Evolutionary conservation across 139 green algal species (phyloP).

Genomic region (Tetradesmus obliquus): DNA sequence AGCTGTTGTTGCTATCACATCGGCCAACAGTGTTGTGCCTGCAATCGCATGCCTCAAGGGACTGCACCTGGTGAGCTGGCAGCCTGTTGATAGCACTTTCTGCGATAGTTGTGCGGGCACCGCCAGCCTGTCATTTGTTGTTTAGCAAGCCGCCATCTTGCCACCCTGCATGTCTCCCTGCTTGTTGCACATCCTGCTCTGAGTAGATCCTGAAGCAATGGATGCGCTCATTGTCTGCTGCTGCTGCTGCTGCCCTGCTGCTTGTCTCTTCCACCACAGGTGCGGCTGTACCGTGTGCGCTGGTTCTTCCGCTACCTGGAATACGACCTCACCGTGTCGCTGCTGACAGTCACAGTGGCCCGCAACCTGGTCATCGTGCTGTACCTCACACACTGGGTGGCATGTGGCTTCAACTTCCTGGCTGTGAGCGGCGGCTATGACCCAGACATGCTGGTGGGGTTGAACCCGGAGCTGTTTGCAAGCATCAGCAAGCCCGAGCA

Average conservation of each 20-base stretch:
- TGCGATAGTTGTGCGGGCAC: no score
- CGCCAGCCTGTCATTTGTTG: no score
- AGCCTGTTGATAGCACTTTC: not conserved
- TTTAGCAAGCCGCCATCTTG: no score
- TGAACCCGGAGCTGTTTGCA: slow-evolving; percentile 40
- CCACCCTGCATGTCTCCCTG: no score
- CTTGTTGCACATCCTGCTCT: no score
- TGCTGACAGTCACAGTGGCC: slow-evolving; percentile 63
- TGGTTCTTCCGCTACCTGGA: slow-evolving; percentile 63
- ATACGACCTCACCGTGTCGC: slow-evolving; percentile 54
- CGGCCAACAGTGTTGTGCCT: not conserved
- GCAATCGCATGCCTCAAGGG: slow-evolving; percentile 23
- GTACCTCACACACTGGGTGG: slow-evolving; percentile 57
- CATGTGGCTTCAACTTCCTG: slow-evolving; percentile 64
- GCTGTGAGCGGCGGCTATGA: slow-evolving; percentile 40
- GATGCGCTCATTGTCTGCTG: not conserved
- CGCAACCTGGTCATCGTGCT: slow-evolving; percentile 61
- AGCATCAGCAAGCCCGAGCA: slow-evolving; percentile 11
- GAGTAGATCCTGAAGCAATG: no score
- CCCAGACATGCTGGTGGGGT: slow-evolving; percentile 37
- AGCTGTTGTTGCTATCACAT: not conserved
- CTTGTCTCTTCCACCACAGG: not conserved
- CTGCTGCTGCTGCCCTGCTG: not conserved
- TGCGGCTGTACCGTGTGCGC: slow-evolving; percentile 55
- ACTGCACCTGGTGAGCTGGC: slow-evolving; percentile 27